Percentiles rank a stretch among this genome's conserved stretches.
phyloP scores from a whole-genome alignment of 2,329 filamentous ascomycete species.

The Neofusicoccum sp. region DNA sequence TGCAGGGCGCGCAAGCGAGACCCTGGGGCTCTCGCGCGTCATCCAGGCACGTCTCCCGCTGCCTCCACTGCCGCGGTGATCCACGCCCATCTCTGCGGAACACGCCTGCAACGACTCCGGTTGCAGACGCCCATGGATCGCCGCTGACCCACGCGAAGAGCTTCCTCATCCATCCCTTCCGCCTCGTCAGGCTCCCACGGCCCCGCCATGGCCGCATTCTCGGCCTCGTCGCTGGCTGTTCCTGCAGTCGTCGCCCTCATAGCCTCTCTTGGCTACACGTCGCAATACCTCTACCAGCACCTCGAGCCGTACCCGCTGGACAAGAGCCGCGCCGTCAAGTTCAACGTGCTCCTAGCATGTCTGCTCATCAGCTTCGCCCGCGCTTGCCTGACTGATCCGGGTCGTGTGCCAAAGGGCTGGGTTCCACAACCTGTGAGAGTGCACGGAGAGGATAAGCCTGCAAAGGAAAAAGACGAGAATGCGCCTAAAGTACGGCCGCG shows the following conservation, averaged over 20 bases:
- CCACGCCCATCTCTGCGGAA: slow-evolving; percentile 9
- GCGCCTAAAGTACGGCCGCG: slow-evolving; percentile 32
- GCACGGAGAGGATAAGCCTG: slow-evolving; percentile 21
- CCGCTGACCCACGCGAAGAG: background rate
- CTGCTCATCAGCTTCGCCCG: slow-evolving; percentile 70
- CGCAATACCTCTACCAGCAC: slow-evolving; percentile 66
- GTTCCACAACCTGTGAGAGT: slow-evolving; percentile 28
- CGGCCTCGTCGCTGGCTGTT: slow-evolving; percentile 56
- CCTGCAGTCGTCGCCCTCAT: slow-evolving; percentile 67
- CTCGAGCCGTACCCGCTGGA: slow-evolving; percentile 60
- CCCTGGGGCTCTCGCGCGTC: slow-evolving; percentile 15
- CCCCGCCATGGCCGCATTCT: slow-evolving; percentile 16
- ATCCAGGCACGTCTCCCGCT: slow-evolving; percentile 12
- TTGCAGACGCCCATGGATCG: slow-evolving; percentile 1
- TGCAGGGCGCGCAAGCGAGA: background rate
- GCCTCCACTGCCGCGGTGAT: background rate
- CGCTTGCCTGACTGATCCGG: slow-evolving; percentile 60
- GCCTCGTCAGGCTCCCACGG: too few species aligned
- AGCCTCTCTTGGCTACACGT: slow-evolving; percentile 61
- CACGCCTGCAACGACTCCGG: slow-evolving; percentile 18
- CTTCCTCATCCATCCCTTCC: background rate
- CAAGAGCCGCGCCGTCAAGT: slow-evolving; percentile 55
- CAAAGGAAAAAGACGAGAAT: slow-evolving; percentile 36
- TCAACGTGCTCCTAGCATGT: slow-evolving; percentile 64
- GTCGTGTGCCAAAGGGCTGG: slow-evolving; percentile 51